Evolutionary conservation across 176 grass and related monocot genomes (phyloP).

Genomic region (Poa annua): DNA sequence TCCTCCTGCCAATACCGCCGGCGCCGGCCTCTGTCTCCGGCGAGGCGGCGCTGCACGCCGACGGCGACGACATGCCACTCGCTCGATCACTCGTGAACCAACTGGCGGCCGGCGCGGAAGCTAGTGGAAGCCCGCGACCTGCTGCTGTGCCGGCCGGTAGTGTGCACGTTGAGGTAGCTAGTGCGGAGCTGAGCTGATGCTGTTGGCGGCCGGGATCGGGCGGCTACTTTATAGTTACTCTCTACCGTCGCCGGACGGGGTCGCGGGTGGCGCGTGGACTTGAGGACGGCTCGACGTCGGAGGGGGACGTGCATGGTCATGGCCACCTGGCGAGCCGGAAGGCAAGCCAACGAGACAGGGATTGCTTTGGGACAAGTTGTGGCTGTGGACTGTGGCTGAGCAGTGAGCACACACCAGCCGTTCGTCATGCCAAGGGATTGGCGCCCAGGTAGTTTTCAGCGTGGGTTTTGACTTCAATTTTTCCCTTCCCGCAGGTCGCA

Average conservation of each 20-base stretch:
- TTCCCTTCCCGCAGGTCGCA: too few relatives aligned
- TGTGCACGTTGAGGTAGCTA: neutral
- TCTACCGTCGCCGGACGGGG: neutral
- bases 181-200: neutral
- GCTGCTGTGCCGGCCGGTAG: too few relatives aligned
- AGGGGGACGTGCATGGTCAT: constrained; percentile 38
- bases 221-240: constrained; percentile 46
- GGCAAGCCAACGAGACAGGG: too few relatives aligned
- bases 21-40: constrained; percentile 18
- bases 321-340: too few relatives aligned
- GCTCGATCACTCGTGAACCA: too few relatives aligned
- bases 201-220: neutral
- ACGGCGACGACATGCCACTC: constrained; percentile 21
- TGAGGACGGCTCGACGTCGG: constrained; percentile 46
- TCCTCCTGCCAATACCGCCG: constrained; percentile 40
- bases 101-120: too few relatives aligned
- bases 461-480: too few relatives aligned
- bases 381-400: too few relatives aligned
- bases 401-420: too few relatives aligned
- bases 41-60: neutral
- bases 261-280: constrained; percentile 44
- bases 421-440: too few relatives aligned
- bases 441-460: too few relatives aligned
- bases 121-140: neutral
- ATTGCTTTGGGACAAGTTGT: too few relatives aligned